Evolutionary conservation across 495 filamentous ascomycete species (phyloP).

Genomic region (Echria macrotheca): DNA sequence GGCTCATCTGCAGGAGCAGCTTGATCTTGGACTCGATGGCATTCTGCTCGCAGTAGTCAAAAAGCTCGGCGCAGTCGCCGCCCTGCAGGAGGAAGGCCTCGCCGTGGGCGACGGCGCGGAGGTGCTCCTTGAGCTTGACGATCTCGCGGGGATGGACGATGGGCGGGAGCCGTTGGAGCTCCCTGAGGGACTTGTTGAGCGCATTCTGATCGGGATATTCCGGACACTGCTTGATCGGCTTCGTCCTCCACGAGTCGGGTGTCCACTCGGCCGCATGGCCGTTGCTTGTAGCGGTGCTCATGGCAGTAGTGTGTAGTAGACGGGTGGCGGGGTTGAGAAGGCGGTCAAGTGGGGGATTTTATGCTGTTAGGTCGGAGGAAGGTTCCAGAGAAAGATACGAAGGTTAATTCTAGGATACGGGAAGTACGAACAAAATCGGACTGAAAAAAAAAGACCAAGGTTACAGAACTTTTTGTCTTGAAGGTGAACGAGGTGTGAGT

Average conservation of each 20-base stretch:
- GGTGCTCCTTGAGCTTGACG: constrained; percentile 62
- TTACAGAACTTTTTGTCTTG: no score
- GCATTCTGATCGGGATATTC: constrained; percentile 64
- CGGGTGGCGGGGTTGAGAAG: no score
- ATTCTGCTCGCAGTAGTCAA: constrained; percentile 87
- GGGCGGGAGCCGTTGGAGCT: constrained; percentile 75
- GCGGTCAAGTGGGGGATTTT: no score
- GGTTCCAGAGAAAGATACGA: no score
- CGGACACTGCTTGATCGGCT: constrained; percentile 89
- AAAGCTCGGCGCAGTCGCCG: constrained; percentile 94
- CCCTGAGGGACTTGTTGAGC: constrained; percentile 58
- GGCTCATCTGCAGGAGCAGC: constrained; percentile 88
- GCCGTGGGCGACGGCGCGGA: constrained; percentile 83
- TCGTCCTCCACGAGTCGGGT: constrained; percentile 75
- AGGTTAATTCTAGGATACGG: no score
- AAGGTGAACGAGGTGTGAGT: no score
- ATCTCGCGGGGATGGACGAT: constrained; percentile 89
- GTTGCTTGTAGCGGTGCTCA: constrained; percentile 11
- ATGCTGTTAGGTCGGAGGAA: neutral
- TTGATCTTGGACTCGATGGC: constrained; percentile 96
- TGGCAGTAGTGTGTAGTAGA: constrained; percentile 5
- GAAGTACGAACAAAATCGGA: no score
- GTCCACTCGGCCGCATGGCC: constrained; percentile 35
- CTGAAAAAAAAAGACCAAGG: no score
- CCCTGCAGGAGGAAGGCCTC: constrained; percentile 95